A percentile compares a stretch with the other conserved stretches of the same genome.
phyloP scores from a whole-genome alignment of 2,329 filamentous ascomycete genomes.

The Beauveria bassiana region DNA sequence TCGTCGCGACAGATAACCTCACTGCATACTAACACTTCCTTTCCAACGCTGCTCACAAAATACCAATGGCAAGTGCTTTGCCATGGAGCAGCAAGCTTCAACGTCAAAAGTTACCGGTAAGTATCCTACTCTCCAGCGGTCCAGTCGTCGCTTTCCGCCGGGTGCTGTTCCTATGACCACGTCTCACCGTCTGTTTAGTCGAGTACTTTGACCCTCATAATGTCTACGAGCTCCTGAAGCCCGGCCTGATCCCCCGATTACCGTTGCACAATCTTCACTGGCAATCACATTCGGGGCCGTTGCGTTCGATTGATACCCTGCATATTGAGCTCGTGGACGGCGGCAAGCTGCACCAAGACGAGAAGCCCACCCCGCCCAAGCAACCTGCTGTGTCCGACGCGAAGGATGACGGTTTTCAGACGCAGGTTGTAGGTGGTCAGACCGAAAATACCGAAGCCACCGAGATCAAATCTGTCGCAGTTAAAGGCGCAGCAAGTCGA shows the following conservation, averaged over 20 bases:
- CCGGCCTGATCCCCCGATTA: constrained; percentile 68
- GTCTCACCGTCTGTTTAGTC: constrained; percentile 44
- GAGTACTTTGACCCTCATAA: constrained; percentile 94
- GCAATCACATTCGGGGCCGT: constrained; percentile 86
- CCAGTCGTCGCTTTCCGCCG: too few species aligned
- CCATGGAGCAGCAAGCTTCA: constrained; percentile 60
- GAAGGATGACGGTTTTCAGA: constrained; percentile 54
- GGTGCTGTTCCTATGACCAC: neutral
- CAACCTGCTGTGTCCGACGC: constrained; percentile 27
- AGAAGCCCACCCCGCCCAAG: constrained; percentile 25
- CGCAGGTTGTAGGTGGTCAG: constrained; percentile 41
- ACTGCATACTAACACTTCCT: neutral
- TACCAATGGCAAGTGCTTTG: constrained; percentile 16
- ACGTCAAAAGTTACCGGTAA: constrained; percentile 72
- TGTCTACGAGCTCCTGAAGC: constrained; percentile 74
- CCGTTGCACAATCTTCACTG: constrained; percentile 90
- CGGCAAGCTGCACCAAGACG: constrained; percentile 33
- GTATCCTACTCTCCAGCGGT: constrained; percentile 11
- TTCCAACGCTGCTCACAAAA: neutral
- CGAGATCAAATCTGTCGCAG: constrained; percentile 27
- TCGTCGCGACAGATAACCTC: constrained; percentile 1
- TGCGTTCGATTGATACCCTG: constrained; percentile 88
- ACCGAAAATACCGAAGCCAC: constrained; percentile 30
- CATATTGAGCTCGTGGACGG: constrained; percentile 79
- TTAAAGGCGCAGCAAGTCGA: constrained; percentile 37